Base-by-base conservation (phyloP, 768 basidiomycete genomes). In the Pisolithus albus region DNA sequence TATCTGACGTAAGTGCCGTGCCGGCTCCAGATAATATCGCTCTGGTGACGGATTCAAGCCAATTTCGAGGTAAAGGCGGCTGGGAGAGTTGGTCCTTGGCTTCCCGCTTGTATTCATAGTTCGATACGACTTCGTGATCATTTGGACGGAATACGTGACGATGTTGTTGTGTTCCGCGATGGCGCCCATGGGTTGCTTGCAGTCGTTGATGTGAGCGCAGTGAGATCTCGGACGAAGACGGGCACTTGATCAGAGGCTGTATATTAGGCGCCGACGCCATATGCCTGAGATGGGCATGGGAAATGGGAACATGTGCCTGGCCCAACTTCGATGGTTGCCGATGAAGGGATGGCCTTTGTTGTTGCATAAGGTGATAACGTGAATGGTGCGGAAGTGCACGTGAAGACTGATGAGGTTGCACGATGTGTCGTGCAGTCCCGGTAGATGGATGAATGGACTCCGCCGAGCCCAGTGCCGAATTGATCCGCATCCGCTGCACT, bases 241-340 rank as follows among this genome's bases (percentile, higher is more conserved):
- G 64, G 11, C 63, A 71, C 44, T 68, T 70, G 18, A 46, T 53
- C 38, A 69, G 59, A 15, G 66, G 68, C 18, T 68, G 65, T 28
- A 78, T 75, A 53, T 72, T 71, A 28, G 76, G 76, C 21, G 75
- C 70, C 21, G 87, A 88, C 1, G 79, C 79, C 74, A 90, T 87
- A 62, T 88, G 86, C 30, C 86, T 80, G 10, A 90, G 76, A 61
- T 87, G 83, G 5, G 81, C 79, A 4, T 78, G 77, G 3, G 86
- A 84, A 47, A 79, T 78, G 23, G 78, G 75, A 21, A 54, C 55
- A 53, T 65, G 57, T 51, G 52, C 50, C 52, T 49, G 51, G 39
- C 50, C 44, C 39, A 59, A 44, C 42, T 61, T 59, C 47, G 61
- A 56, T 61, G 66, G 60, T 46, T 64, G 51, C 56, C 64, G 55